Conservation (phyloP, 768 basidiomycete genomes). For the Auriscalpium orientale region DNA sequence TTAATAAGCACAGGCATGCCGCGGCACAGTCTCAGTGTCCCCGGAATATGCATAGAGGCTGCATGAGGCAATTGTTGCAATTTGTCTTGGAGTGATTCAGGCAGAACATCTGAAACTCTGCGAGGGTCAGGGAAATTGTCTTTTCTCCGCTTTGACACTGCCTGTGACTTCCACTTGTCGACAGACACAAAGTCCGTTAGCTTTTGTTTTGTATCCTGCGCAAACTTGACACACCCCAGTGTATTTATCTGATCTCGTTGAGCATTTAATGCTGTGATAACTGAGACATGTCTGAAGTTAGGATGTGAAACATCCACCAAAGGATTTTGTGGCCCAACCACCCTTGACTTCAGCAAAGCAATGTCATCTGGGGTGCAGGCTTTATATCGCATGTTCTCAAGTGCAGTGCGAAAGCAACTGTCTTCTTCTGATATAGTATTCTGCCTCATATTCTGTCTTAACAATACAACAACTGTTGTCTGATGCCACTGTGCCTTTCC, state of each 20-base stretch:
- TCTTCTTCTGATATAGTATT: slow-evolving; percentile 17
- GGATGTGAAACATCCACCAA: slow-evolving; percentile 9
- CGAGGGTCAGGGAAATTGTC: not conserved
- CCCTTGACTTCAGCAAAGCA: slow-evolving; percentile 22
- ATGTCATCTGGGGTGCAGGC: slow-evolving; percentile 32
- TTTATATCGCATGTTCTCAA: slow-evolving; percentile 33
- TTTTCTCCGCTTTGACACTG: not conserved
- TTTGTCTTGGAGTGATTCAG: slow-evolving; percentile 8
- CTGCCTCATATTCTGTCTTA: slow-evolving; percentile 16
- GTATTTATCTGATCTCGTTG: slow-evolving; percentile 33
- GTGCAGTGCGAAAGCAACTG: slow-evolving; percentile 19
- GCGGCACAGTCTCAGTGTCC: slow-evolving; percentile 13
- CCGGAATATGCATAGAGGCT: slow-evolving; percentile 11
- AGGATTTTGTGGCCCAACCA: slow-evolving; percentile 13
- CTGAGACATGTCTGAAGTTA: slow-evolving; percentile 26
- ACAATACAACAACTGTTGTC: slow-evolving; percentile 14
- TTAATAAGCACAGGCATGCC: slow-evolving; percentile 20
- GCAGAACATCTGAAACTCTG: not conserved
- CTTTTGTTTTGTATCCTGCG: slow-evolving; percentile 21
- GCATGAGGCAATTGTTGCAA: slow-evolving; percentile 18
- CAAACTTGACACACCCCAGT: slow-evolving; percentile 24
- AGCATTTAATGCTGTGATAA: slow-evolving; percentile 32
- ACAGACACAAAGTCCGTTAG: slow-evolving; percentile 23
- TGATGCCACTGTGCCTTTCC: slow-evolving; percentile 15
- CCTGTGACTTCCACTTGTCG: not conserved